phyloP scores from a whole-genome alignment of 1,284 basidiomycete species.

The Ceratobasidium papillatum region DNA sequence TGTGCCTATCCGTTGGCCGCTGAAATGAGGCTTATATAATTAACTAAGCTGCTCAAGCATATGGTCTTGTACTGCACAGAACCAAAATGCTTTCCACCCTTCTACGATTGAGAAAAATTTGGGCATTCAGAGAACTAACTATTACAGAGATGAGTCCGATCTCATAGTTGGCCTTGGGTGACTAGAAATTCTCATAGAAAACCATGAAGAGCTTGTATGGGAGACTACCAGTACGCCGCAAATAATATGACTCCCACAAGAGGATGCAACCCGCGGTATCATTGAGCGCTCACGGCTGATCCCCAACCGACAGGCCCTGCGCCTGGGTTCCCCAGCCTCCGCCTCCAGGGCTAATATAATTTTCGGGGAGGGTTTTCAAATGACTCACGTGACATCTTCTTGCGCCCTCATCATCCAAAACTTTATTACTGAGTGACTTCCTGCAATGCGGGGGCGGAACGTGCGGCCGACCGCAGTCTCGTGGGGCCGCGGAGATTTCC shows the following conservation, averaged over 20 bases:
- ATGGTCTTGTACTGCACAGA: too few relatives aligned
- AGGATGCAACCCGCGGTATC: neutral
- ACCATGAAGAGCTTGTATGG: neutral
- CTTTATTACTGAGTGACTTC: neutral
- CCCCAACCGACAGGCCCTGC: slow-evolving; percentile 3
- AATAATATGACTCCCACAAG: neutral
- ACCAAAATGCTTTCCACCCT: too few relatives aligned
- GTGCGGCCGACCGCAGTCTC: neutral
- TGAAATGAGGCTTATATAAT: too few relatives aligned
- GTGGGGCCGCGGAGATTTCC: neutral
- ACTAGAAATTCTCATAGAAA: neutral
- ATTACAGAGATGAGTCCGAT: neutral
- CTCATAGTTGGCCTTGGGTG: neutral
- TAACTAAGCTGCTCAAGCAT: too few relatives aligned
- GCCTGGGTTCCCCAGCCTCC: neutral
- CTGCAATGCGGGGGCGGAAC: neutral
- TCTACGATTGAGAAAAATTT: too few relatives aligned
- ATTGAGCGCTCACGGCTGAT: neutral
- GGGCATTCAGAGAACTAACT: neutral
- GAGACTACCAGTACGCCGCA: too few relatives aligned
- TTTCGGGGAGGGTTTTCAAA: neutral
- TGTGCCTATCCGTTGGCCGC: too few relatives aligned
- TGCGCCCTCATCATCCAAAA: neutral
- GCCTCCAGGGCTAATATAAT: neutral
- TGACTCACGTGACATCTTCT: neutral